Evolutionary conservation across 2,329 filamentous ascomycete species (phyloP).

Genomic region (Blastomyces parvus): DNA sequence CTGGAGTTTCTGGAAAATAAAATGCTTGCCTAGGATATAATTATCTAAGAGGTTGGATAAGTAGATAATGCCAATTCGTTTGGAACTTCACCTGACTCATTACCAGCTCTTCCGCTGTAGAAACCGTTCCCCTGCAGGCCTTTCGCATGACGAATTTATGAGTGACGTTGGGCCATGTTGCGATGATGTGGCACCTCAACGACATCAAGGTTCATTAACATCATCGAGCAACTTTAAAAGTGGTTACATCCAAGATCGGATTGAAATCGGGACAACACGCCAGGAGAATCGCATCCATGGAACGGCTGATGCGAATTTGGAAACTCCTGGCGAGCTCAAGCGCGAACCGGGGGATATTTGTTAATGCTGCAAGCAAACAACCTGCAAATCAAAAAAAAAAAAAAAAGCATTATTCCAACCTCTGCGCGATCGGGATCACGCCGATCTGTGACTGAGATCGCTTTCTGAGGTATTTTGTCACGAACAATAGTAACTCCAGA

Average conservation of each 20-base stretch:
- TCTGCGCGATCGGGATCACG: not conserved
- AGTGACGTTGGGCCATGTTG: no score
- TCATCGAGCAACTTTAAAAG: not conserved
- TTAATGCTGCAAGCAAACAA: not conserved
- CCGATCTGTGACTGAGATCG: not conserved
- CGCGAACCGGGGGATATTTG: not conserved
- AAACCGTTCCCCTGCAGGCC: no score
- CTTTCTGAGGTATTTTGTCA: not conserved
- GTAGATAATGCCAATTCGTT: not conserved
- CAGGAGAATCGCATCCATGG: not conserved
- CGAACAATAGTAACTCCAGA: no score
- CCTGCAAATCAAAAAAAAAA: not conserved
- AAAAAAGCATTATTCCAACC: not conserved
- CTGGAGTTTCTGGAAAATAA: not conserved
- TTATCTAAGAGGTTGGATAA: not conserved
- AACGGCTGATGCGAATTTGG: not conserved
- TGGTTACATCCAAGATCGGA: not conserved
- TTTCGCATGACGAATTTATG: no score
- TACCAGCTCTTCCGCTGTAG: no score
- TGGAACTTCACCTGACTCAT: not conserved
- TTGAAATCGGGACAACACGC: not conserved
- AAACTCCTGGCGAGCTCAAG: not conserved
- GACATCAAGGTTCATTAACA: no score
- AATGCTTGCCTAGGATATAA: not conserved
- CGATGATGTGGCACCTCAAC: not conserved